Base-by-base conservation (phyloP, 2,329 filamentous ascomycete genomes). In the Monilinia fructicola region DNA sequence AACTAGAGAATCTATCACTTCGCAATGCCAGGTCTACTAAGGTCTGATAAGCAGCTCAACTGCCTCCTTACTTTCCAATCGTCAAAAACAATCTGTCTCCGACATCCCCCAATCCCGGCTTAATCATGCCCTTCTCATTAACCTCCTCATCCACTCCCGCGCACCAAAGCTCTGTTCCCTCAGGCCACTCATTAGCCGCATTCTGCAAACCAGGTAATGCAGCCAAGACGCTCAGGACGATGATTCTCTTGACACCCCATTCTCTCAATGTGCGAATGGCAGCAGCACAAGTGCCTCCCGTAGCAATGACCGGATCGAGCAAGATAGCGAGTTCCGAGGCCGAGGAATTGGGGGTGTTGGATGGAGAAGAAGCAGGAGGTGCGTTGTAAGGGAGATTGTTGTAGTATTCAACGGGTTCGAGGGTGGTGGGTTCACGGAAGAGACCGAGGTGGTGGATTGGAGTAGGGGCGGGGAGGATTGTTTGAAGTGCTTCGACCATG, bases 361-460 rank as follows among this genome's bases (percentile, higher is more conserved):
- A 74, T 60, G 79, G 76, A 44, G 78, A 76, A 69, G 80, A 80
- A 55, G 75, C 74, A 4, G 71, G 62, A 40, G 81, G 75, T 50
- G 82, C 77, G 79, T 92, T 90, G 79, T 91, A 89, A 46, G 93
- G 93, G 26, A 97, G 88, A 79, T 97, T 97, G 83, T 97, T 97
- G 85, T 97, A 97, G 85, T 97, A 97, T 80, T 97, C 93, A 67
- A 97, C 93, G 3, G 93, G 92, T 74, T 92, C 87, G 66, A 97
- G 88, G 54, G 91, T 94, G 66, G 87, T 87, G 68, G 90, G 92
- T 77, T 97, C 93, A 76, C 93, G 92, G 83, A 94, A 98, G 75
- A 98, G 89, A 71, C 95, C 94, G 10, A 98, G 89, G 78, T 98
- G 94, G 81, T 98, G 93, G 70, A 97, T 86, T 9, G 93, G 89